Conservation (phyloP, 768 basidiomycete genomes). For the Cyclocybe cylindracea region DNA sequence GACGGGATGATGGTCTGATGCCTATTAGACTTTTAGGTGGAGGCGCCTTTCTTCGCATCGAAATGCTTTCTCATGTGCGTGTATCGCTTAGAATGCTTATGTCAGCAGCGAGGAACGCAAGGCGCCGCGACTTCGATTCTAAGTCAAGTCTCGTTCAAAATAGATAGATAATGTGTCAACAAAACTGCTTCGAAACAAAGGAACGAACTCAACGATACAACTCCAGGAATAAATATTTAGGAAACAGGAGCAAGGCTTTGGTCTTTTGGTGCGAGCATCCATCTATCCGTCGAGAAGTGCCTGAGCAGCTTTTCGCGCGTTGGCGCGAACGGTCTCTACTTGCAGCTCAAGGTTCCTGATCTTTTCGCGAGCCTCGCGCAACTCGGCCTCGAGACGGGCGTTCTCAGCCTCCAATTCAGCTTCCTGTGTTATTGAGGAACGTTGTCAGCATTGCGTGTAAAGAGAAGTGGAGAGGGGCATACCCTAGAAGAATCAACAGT, state of each 20-base stretch:
- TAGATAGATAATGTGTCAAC: no score
- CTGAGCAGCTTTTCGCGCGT: slow-evolving; percentile 76
- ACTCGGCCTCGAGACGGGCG: slow-evolving; percentile 56
- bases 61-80: no score
- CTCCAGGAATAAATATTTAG: not conserved
- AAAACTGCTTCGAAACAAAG: no score
- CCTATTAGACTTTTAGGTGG: no score
- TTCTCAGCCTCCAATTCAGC: slow-evolving; percentile 55
- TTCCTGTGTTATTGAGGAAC: slow-evolving; percentile 6
- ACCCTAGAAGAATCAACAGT: slow-evolving; percentile 19
- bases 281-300: slow-evolving; percentile 43
- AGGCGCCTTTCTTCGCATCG: no score
- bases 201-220: not conserved
- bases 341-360: slow-evolving; percentile 84
- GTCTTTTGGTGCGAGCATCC: not conserved
- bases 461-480: not conserved
- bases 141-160: no score
- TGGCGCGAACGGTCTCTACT: slow-evolving; percentile 72
- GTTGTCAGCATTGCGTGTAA: not conserved
- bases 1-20: no score
- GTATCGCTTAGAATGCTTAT: no score
- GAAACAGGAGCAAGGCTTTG: not conserved
- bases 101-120: no score
- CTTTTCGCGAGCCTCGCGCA: slow-evolving; percentile 79
- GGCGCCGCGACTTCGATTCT: no score